Evolutionary conservation across 495 filamentous ascomycete species (phyloP).

Genomic region (Aspergillus haitiensis): DNA sequence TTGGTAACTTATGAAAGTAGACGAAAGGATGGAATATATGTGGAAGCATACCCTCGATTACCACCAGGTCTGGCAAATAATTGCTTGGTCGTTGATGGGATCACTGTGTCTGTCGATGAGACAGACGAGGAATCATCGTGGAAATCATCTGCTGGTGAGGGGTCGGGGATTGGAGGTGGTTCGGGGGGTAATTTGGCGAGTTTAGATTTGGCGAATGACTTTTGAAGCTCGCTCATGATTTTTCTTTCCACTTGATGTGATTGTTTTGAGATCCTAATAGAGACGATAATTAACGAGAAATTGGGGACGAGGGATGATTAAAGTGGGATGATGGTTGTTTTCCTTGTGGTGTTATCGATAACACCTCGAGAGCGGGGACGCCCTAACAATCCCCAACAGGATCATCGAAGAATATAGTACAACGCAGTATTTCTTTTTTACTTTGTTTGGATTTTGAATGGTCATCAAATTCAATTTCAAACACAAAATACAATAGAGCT

Average conservation of each 20-base stretch:
- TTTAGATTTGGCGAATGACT: constrained; percentile 78
- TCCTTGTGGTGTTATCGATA: too few species aligned
- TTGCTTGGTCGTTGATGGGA: constrained; percentile 72
- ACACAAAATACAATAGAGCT: too few species aligned
- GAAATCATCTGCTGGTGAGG: constrained; percentile 45
- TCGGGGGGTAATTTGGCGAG: constrained; percentile 62
- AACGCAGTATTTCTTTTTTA: too few species aligned
- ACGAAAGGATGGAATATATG: constrained; percentile 2
- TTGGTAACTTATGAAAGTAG: not conserved
- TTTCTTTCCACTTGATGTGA: not conserved
- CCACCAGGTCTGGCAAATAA: constrained; percentile 63
- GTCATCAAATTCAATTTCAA: too few species aligned
- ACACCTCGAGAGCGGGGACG: too few species aligned
- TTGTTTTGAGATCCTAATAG: not conserved
- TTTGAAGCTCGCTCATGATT: constrained; percentile 85
- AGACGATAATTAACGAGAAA: too few species aligned
- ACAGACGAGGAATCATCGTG: constrained; percentile 75
- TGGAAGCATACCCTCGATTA: constrained; percentile 52
- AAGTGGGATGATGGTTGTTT: too few species aligned
- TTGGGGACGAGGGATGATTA: too few species aligned
- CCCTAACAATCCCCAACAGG: too few species aligned
- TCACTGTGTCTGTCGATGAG: constrained; percentile 86
- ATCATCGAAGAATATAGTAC: too few species aligned
- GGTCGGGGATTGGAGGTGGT: constrained; percentile 44
- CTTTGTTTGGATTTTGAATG: too few species aligned